Evolutionary conservation across 805 yeast species (phyloP), one percentile per base, ranked within the genome.

Genomic region (Myxozyma vanderwaltii): DNA sequence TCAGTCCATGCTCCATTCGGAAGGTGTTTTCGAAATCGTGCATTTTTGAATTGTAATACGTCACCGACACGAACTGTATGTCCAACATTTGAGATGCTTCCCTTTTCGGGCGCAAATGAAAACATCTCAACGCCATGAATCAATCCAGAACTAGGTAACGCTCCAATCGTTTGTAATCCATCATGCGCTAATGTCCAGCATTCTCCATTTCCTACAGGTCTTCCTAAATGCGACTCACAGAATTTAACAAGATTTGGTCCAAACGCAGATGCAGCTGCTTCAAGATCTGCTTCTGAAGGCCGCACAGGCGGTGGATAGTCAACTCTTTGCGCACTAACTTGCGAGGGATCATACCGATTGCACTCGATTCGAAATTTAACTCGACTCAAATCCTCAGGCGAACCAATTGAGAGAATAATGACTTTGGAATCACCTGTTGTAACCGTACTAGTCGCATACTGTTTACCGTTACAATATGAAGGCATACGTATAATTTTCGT

Each of bases 281-380:
- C 60, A 12, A 75, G 65, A 45, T 73, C 73, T 24, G 63, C 51
- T 23, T 73, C 71, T 4, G 63, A 67, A 26, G 74, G 75, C 36
- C 15, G 19, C 12, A n/a, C 13, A 2, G 82, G 82, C 19, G 82
- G 80, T 3, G 78, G 76, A 54, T 72, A 73, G 40, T 70, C 71
- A 5, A 70, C 63, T 12, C 74, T 60, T 46, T 71, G 66, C 4
- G 77, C 75, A 12, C 23, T 73, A 62, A 54, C 77, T 69, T 0
- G 71, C 62, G 19, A 79, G 40, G 2, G 78, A 68, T 43, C 78
- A 69, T 15, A 72, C 69, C n/a, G 71, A 40, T 31, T 67, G 64
- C 68, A 72, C 48, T 56, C 69, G 23, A 74, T 63, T 12, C 58
- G 44, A 54, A 74, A 64, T 59, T 67, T 68, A 39, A 70, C 62